Evolutionary conservation across 495 filamentous ascomycete genomes (phyloP).

Genomic region (Clohesyomyces aquaticus): DNA sequence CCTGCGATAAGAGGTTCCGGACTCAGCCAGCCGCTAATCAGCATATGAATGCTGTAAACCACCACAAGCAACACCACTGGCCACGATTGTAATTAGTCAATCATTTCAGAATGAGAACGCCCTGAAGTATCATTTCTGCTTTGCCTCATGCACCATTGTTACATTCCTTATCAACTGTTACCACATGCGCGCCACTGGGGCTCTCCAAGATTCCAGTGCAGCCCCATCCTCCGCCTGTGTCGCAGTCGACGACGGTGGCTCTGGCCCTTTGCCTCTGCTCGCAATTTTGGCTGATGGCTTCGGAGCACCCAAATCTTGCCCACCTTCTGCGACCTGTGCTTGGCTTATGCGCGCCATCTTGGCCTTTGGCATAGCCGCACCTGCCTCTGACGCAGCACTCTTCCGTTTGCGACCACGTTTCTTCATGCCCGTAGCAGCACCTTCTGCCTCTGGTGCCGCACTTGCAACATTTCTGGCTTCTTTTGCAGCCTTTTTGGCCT

Average conservation of each 20-base stretch:
- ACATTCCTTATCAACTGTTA: neutral
- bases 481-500: conserved; percentile 10
- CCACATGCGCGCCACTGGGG: neutral
- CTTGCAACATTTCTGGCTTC: conserved; percentile 4
- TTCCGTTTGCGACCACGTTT: conserved; percentile 8
- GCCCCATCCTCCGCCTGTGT: neutral
- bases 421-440: conserved; percentile 3
- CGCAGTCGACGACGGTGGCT: conserved; percentile 1
- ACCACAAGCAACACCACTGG: too few relatives aligned
- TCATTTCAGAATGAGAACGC: too few relatives aligned
- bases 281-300: conserved; percentile 2
- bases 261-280: conserved; percentile 1
- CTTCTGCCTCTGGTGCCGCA: conserved; percentile 9
- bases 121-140: conserved; percentile 3
- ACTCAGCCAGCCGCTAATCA: too few relatives aligned
- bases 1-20: too few relatives aligned
- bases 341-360: conserved; percentile 5
- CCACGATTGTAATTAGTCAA: too few relatives aligned
- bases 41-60: too few relatives aligned
- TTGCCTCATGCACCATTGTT: neutral
- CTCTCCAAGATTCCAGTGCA: conserved; percentile 2
- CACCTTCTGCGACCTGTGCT: conserved; percentile 3
- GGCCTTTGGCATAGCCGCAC: conserved; percentile 8
- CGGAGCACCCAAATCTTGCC: conserved; percentile 2
- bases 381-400: conserved; percentile 10